Percentiles rank a stretch among this genome's conserved stretches.
phyloP scores from a whole-genome alignment of 2,329 filamentous ascomycete genomes.

The Penicillium corylophilum region DNA sequence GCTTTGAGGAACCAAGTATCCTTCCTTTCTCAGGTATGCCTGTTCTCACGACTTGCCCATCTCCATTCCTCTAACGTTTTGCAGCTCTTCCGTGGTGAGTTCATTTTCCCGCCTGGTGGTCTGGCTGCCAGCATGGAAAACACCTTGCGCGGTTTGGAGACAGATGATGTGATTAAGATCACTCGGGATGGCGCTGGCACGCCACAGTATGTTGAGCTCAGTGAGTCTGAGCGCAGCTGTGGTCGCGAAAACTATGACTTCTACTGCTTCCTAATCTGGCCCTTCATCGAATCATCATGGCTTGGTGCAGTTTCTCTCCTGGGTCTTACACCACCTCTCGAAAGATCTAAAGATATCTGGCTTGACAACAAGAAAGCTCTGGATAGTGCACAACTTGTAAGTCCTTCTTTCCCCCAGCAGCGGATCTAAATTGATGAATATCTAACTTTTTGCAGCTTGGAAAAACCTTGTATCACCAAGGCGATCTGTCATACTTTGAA shows the following conservation, averaged over 20 bases:
- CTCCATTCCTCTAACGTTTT: conserved; percentile 15
- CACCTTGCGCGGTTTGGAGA: conserved; percentile 73
- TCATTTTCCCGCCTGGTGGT: conserved; percentile 91
- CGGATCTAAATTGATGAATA: neutral
- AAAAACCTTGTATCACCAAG: conserved; percentile 96
- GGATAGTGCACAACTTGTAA: conserved; percentile 74
- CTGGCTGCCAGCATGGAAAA: conserved; percentile 75
- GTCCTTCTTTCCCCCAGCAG: too few species aligned
- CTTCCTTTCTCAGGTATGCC: conserved; percentile 75
- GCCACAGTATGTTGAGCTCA: conserved; percentile 69
- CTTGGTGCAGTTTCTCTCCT: conserved; percentile 84
- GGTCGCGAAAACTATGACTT: conserved; percentile 97
- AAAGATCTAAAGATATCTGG: conserved; percentile 66
- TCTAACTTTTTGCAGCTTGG: conserved; percentile 61
- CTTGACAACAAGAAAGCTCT: conserved; percentile 76
- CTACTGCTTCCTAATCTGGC: conserved; percentile 98
- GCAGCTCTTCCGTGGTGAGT: conserved; percentile 87
- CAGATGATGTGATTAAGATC: conserved; percentile 72
- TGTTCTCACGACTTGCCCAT: too few species aligned
- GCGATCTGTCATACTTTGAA: conserved; percentile 95
- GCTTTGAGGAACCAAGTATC: conserved; percentile 75
- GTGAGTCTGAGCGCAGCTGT: conserved; percentile 69
- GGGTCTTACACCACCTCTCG: conserved; percentile 73
- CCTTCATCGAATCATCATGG: conserved; percentile 94
- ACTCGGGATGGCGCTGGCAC: conserved; percentile 55